phyloP scores from a whole-genome alignment of 2,329 filamentous ascomycete genomes.

The Colletotrichum lupini region DNA sequence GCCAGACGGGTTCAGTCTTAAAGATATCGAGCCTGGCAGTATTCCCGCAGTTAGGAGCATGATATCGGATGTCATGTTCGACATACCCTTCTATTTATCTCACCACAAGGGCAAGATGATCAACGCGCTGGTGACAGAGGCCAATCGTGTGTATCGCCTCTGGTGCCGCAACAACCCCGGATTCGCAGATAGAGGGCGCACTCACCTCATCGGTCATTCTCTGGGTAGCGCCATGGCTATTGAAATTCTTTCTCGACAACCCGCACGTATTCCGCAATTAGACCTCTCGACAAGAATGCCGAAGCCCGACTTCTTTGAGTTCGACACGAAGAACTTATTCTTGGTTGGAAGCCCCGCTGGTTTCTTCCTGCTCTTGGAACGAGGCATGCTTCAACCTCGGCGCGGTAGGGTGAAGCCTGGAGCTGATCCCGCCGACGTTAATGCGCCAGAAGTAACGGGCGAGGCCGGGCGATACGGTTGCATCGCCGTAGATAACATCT shows the following conservation, averaged over 20 bases:
- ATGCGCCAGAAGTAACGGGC: conserved; percentile 74
- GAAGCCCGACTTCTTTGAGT: conserved; percentile 79
- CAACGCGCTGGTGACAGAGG: conserved; percentile 85
- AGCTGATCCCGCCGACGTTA: conserved; percentile 70
- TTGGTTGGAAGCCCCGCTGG: conserved; percentile 90
- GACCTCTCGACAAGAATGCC: conserved; percentile 53
- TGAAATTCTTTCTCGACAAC: conserved; percentile 90
- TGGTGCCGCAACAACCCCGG: conserved; percentile 96
- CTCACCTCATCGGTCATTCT: conserved; percentile 93
- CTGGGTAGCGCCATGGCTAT: conserved; percentile 94
- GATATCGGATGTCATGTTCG: conserved; percentile 97
- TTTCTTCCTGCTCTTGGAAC: conserved; percentile 91
- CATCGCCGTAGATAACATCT: conserved; percentile 93
- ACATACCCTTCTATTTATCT: conserved; percentile 97
- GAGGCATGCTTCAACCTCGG: conserved; percentile 77
- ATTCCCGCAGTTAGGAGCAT: conserved; percentile 93
- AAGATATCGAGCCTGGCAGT: conserved; percentile 91
- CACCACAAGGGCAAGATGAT: conserved; percentile 97
- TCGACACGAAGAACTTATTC: conserved; percentile 91
- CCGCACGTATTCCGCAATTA: conserved; percentile 72
- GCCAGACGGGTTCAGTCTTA: conserved; percentile 71
- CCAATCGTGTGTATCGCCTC: conserved; percentile 93
- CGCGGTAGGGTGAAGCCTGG: conserved; percentile 81
- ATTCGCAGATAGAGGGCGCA: conserved; percentile 82
- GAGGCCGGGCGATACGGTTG: conserved; percentile 86